A percentile compares a stretch with the other conserved stretches of the same genome.
Evolutionary conservation across 441 rosid genomes (phyloP).

Genomic region (Kokia cookei): DNA sequence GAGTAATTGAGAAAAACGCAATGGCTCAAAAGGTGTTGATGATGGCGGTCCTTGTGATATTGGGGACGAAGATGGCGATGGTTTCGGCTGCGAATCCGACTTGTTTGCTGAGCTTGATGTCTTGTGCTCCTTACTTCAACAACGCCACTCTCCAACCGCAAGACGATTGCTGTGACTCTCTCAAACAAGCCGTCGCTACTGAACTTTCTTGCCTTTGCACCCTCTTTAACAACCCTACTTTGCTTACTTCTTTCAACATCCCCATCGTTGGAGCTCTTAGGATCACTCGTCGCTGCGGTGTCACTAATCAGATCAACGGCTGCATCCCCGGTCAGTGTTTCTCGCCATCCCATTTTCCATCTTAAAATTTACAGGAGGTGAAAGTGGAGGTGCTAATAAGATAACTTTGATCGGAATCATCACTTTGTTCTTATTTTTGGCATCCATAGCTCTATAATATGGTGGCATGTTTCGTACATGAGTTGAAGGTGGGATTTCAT

Average conservation of each 20-base stretch:
- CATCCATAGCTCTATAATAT: conserved; percentile 19
- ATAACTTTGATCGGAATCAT: conserved; percentile 31
- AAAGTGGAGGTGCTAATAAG: conserved; percentile 14
- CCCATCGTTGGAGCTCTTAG: conserved; percentile 25
- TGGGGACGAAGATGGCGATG: conserved; percentile 1
- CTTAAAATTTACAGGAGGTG: conserved; percentile 14
- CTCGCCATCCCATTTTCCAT: not conserved
- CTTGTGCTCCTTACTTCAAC: conserved; percentile 32
- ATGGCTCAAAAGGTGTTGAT: conserved; percentile 16
- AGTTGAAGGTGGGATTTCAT: not conserved
- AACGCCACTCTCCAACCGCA: conserved; percentile 36
- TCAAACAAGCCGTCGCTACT: conserved; percentile 31
- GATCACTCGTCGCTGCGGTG: conserved; percentile 34
- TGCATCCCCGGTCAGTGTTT: conserved; percentile 34
- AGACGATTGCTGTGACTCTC: conserved; percentile 38
- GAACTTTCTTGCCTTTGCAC: conserved; percentile 50
- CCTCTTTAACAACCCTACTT: conserved; percentile 37
- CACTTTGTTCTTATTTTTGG: conserved; percentile 30
- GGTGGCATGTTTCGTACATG: not conserved
- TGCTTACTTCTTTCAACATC: conserved; percentile 17
- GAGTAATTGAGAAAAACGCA: not conserved
- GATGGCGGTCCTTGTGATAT: conserved; percentile 15
- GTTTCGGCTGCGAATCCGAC: conserved; percentile 35
- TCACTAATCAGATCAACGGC: conserved; percentile 15
- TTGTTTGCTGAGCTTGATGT: conserved; percentile 48